A percentile compares a stretch with the other conserved stretches of the same genome.
phyloP scores from a whole-genome alignment of 345 rosid species.

The Laguncularia racemosa region DNA sequence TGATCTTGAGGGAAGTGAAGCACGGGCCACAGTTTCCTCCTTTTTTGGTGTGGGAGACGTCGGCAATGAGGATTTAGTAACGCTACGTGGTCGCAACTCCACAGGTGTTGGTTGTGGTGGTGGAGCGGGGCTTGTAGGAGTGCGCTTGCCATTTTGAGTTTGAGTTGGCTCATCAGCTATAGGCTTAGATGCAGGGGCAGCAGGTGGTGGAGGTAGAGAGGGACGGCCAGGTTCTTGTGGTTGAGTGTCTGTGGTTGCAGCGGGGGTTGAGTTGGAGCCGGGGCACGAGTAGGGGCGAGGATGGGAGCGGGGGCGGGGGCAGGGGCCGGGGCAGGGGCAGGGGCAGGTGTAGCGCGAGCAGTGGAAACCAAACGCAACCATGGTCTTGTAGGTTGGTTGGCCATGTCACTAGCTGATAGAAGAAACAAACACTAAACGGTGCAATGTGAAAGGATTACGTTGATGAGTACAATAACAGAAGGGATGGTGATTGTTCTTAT shows the following conservation, averaged over 20 bases:
- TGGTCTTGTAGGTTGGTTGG: constrained; percentile 42
- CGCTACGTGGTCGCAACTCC: not conserved
- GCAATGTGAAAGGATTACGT: too few species aligned
- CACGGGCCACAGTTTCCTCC: not conserved
- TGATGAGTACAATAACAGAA: too few species aligned
- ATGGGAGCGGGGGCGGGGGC: constrained; percentile 13
- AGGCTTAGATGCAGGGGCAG: constrained; percentile 11
- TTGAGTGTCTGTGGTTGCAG: not conserved
- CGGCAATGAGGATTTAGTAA: constrained; percentile 12
- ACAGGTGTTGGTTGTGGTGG: not conserved
- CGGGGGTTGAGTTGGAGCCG: not conserved
- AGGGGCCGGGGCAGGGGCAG: constrained; percentile 4
- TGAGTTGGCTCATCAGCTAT: not conserved
- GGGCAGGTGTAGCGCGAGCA: constrained; percentile 19
- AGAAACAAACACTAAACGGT: too few species aligned
- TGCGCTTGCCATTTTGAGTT: too few species aligned
- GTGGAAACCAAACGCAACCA: constrained; percentile 52
- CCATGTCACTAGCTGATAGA: constrained; percentile 13
- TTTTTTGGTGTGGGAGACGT: constrained; percentile 5
- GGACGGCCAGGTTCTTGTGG: constrained; percentile 11
- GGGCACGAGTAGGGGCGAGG: not conserved
- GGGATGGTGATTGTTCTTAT: too few species aligned
- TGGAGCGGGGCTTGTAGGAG: constrained; percentile 4
- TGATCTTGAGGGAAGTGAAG: constrained; percentile 1
- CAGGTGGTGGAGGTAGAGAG: constrained; percentile 15